Conservation (phyloP, 176 grass and related monocot genomes). For the Musa beccarii region DNA sequence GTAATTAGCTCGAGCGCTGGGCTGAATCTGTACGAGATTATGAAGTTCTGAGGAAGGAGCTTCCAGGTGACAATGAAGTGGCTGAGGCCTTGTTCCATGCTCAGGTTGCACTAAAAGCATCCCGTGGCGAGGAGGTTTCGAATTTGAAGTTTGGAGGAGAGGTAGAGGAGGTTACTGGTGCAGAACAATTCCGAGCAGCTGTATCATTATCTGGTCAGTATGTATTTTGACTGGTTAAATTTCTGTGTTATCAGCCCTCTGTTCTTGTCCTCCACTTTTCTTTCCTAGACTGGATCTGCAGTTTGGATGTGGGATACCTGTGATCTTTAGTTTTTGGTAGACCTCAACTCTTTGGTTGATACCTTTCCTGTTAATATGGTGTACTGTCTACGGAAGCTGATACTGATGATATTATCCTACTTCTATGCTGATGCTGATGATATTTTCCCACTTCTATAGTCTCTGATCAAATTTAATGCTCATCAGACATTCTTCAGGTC, state of each 20-base stretch:
- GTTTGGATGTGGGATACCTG: too few relatives aligned
- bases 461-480: not conserved
- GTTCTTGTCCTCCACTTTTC: too few relatives aligned
- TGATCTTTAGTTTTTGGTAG: too few relatives aligned
- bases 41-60: not conserved
- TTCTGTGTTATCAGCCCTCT: too few relatives aligned
- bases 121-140: not conserved
- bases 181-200: slow-evolving; percentile 15
- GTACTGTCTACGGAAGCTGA: too few relatives aligned
- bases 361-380: too few relatives aligned
- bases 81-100: not conserved
- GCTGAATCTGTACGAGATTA: not conserved
- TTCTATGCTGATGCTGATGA: too few relatives aligned
- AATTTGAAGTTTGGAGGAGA: not conserved
- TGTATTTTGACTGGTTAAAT: not conserved
- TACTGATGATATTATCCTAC: too few relatives aligned
- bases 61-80: not conserved
- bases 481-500: slow-evolving; percentile 7
- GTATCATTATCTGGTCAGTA: slow-evolving; percentile 44
- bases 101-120: not conserved
- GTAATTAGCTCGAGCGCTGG: not conserved
- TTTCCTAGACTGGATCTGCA: not conserved
- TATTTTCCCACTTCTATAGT: too few relatives aligned
- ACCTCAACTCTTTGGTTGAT: too few relatives aligned
- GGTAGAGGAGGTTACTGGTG: not conserved